phyloP scores from a whole-genome alignment of 805 yeast genomes.

The Pichia manshurica region DNA sequence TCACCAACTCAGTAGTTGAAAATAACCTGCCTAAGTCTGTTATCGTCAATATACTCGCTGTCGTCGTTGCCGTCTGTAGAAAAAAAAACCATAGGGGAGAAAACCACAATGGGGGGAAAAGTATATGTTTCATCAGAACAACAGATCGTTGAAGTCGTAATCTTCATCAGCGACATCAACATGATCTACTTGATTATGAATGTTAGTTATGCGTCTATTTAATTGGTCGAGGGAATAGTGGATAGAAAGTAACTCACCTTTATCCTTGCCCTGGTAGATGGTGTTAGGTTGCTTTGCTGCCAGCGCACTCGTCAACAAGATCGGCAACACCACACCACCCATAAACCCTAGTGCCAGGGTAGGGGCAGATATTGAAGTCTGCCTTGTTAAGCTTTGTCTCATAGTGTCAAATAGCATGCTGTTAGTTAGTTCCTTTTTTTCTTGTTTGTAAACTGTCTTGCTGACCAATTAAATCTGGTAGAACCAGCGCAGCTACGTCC shows the following conservation, averaged over 20 bases:
- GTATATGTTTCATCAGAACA: slow-evolving; percentile 10
- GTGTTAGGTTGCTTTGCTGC: slow-evolving; percentile 6
- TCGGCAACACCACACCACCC: slow-evolving; percentile 18
- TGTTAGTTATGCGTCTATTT: slow-evolving; percentile 15
- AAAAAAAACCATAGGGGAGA: background rate
- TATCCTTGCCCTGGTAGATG: slow-evolving; percentile 9
- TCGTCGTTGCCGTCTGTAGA: background rate
- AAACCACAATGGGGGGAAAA: slow-evolving; percentile 5
- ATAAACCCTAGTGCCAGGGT: slow-evolving; percentile 16
- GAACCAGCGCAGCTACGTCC: too few relatives aligned
- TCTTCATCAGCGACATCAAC: slow-evolving; percentile 13
- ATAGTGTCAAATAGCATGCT: slow-evolving; percentile 13
- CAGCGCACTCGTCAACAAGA: slow-evolving; percentile 13
- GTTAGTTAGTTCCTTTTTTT: background rate
- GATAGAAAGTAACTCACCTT: slow-evolving; percentile 15
- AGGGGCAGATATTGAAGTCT: slow-evolving; percentile 12
- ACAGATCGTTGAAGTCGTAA: slow-evolving; percentile 12
- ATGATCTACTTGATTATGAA: slow-evolving; percentile 14
- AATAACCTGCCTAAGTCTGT: background rate
- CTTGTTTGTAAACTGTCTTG: background rate
- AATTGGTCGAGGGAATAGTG: slow-evolving; percentile 8
- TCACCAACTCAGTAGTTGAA: background rate
- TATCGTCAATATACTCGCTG: background rate
- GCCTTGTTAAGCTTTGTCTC: slow-evolving; percentile 8
- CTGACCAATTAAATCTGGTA: background rate